Evolutionary conservation across 306 rosid species (phyloP).

Genomic region (Elaeagnus macrophylla): DNA sequence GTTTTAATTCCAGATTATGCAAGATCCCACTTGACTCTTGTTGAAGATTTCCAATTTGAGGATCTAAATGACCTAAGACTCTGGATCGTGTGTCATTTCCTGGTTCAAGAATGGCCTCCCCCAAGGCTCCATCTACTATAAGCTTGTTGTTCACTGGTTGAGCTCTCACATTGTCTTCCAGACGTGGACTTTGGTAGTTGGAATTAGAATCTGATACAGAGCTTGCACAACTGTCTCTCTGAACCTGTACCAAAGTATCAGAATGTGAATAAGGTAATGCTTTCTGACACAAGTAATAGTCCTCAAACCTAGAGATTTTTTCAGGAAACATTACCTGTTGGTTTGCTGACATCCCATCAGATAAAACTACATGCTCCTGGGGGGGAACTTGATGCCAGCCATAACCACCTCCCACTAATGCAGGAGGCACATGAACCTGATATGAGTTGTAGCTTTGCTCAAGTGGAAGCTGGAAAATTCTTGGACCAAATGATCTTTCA

Average conservation of each 20-base stretch:
- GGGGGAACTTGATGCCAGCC: conserved; percentile 64
- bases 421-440: conserved; percentile 46
- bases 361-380: conserved; percentile 38
- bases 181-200: conserved; percentile 34
- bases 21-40: conserved; percentile 22
- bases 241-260: conserved; percentile 52
- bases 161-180: conserved; percentile 38
- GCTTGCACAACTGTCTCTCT: conserved; percentile 27
- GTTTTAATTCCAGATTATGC: conserved; percentile 29
- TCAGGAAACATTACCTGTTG: conserved; percentile 43
- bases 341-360: conserved; percentile 47
- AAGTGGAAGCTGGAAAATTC: conserved; percentile 54
- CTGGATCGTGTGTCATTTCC: conserved; percentile 33
- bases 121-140: conserved; percentile 36
- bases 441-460: conserved; percentile 53
- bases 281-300: conserved; percentile 66
- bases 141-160: conserved; percentile 39
- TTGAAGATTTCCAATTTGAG: conserved; percentile 30
- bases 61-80: conserved; percentile 37
- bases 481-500: conserved; percentile 43
- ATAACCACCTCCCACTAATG: conserved; percentile 40
- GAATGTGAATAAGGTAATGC: conserved; percentile 82
- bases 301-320: conserved; percentile 36
- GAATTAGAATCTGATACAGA: conserved; percentile 39
- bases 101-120: conserved; percentile 41